Evolutionary conservation across 805 yeast genomes (phyloP).

Genomic region (Millerozyma miso): DNA sequence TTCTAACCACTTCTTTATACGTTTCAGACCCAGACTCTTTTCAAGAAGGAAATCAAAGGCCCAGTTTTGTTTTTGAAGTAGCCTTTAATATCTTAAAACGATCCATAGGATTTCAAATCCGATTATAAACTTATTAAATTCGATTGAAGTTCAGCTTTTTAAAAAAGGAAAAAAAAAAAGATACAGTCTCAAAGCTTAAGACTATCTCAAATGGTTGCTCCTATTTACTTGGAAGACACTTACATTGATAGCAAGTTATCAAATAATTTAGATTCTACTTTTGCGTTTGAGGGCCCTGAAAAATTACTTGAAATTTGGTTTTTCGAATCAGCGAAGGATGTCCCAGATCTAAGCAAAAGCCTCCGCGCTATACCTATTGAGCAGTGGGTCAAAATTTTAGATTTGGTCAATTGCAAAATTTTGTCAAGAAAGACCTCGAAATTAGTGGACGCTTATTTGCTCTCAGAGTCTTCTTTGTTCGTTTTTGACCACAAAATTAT

Average conservation of each 20-base stretch:
- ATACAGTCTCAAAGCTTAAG: neutral
- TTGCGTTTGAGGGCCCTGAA: conserved; percentile 97
- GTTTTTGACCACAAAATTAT: conserved; percentile 83
- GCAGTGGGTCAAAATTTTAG: conserved; percentile 70
- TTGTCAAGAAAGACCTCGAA: conserved; percentile 69
- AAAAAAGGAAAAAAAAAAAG: conserved; percentile 2
- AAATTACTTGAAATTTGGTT: conserved; percentile 90
- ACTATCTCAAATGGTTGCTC: conserved; percentile 33
- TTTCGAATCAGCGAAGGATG: conserved; percentile 44
- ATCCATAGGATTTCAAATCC: neutral
- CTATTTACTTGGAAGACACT: conserved; percentile 39
- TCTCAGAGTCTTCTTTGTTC: conserved; percentile 86
- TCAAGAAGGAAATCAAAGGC: neutral
- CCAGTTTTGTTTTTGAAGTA: conserved; percentile 1
- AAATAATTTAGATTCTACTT: conserved; percentile 76
- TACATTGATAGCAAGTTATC: conserved; percentile 79
- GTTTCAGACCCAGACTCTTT: conserved; percentile 25
- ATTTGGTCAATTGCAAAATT: conserved; percentile 82
- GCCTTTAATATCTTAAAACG: neutral
- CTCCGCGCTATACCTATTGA: conserved; percentile 61
- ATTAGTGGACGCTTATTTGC: conserved; percentile 73
- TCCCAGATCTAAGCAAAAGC: conserved; percentile 40
- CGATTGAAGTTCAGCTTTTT: neutral
- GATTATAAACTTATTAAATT: neutral
- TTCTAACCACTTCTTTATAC: conserved; percentile 48